Evolutionary conservation across 495 filamentous ascomycete genomes (phyloP), one percentile per base, ranked within the genome.

Genomic region (Trichodelitschia bisporula): DNA sequence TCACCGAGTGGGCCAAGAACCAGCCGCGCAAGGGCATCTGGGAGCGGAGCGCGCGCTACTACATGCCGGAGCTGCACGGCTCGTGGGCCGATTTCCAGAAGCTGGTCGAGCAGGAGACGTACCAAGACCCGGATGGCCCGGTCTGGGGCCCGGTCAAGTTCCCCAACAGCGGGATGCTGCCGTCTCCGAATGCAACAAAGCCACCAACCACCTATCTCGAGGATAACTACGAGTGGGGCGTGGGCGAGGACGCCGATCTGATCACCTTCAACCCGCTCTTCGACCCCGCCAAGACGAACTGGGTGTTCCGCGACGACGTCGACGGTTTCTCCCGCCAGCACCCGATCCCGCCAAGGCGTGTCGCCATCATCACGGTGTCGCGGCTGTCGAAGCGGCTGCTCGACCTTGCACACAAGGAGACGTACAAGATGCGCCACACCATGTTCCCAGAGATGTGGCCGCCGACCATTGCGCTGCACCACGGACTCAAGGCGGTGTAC

Each of bases 211-310:
- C 36, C 11, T 47, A 57, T 31, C 41, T 42, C 18, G 39, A 56
- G 12, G 64, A 69, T 28, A 40, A 57, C 26, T 66, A 62, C 40
- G 21, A 42, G 24, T 69, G 64, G 64, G 64, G 64, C 25, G 61
- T 65, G n/a, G 64, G 61, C 35, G 62, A 67, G 38, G 56, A 63
- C 12, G 63, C 64, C 11, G 64, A 67, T 36, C 45, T 61, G 26
- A 57, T 69, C 37, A 47, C 50, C 18, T 59, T 60, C 40, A 51
- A 58, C 38, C 64, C 62, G 14, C 38, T 56, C 34, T 56, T 56
- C 46, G 52, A 56, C 40, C 47, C 51, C 0, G 30, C 36, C 28
- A 34, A 40, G 10, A 53, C 49, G 15, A 53, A 47, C 32, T 56
- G 52, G 52, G 47, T 53, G 19, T 53, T 56, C 48, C 44, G 49